phyloP scores from a whole-genome alignment of 2,329 filamentous ascomycete genomes.

The Aspergillus sp. region DNA sequence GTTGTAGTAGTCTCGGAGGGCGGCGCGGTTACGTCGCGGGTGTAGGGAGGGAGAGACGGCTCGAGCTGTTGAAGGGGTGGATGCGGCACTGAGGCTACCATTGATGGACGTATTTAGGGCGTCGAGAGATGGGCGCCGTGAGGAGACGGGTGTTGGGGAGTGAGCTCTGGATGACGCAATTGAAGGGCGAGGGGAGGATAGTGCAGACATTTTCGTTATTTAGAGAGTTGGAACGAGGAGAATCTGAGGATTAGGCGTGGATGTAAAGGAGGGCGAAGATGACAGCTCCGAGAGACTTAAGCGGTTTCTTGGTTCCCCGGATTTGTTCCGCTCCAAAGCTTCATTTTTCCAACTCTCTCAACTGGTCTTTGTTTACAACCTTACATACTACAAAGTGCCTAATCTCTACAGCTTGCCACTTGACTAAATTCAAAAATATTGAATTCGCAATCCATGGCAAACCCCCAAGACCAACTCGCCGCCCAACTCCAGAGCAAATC shows the following conservation, averaged over 20 bases:
- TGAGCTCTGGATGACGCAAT: conserved; percentile 56
- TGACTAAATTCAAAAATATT: not conserved
- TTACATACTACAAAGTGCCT: not conserved
- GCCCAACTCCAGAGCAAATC: conserved; percentile 57
- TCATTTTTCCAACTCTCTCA: not conserved
- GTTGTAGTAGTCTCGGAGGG: conserved; percentile 93
- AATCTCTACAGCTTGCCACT: not conserved
- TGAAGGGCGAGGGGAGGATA: conserved; percentile 60
- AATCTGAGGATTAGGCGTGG: conserved; percentile 16
- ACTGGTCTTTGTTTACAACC: not conserved
- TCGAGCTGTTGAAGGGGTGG: conserved; percentile 42
- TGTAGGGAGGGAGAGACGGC: conserved; percentile 37
- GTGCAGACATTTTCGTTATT: conserved; percentile 53
- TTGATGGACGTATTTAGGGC: conserved; percentile 57
- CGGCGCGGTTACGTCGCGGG: conserved; percentile 71
- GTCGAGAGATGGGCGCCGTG: conserved; percentile 73
- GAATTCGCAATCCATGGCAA: conserved; percentile 23
- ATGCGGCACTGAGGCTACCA: conserved; percentile 45
- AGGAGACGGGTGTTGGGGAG: conserved; percentile 68
- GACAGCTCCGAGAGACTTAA: not conserved
- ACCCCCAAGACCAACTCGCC: conserved; percentile 37
- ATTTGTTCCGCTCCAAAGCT: conserved; percentile 16
- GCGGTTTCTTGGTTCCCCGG: conserved; percentile 24
- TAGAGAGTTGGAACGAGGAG: not conserved
- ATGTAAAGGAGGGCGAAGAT: not conserved